Percentiles rank a stretch among this genome's conserved stretches.
phyloP scores from a whole-genome alignment of 306 rosid species.

The Rosa rugosa region DNA sequence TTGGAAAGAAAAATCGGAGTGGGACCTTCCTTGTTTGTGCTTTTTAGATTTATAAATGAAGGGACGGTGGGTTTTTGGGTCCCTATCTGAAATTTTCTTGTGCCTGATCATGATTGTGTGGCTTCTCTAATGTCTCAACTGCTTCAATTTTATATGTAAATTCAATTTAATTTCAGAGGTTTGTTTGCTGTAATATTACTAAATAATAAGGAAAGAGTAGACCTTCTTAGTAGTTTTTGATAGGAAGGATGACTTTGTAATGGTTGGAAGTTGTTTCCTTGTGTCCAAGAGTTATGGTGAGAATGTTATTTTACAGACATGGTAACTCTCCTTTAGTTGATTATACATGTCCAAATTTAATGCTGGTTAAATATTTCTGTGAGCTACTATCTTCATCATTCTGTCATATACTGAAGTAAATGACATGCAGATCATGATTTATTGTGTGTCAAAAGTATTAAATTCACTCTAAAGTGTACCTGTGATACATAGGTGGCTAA shows the following conservation, averaged over 20 bases:
- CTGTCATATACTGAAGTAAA: neutral
- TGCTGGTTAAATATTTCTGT: neutral
- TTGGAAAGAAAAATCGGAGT: conserved; percentile 10
- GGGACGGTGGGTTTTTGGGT: conserved; percentile 17
- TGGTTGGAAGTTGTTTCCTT: neutral
- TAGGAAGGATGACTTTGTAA: neutral
- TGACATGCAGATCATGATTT: neutral
- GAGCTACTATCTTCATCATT: neutral
- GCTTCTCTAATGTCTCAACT: neutral
- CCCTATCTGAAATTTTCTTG: conserved; percentile 5
- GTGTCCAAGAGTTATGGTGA: neutral
- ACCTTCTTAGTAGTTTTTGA: neutral
- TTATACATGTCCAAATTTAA: neutral
- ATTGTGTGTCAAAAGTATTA: neutral
- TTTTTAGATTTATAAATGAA: neutral
- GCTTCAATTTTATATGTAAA: neutral
- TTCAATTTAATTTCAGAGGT: neutral
- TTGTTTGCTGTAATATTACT: neutral
- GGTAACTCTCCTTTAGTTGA: neutral
- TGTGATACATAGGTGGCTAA: conserved; percentile 67
- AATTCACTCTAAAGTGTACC: neutral
- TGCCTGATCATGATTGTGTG: conserved; percentile 6
- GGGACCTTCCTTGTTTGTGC: conserved; percentile 19
- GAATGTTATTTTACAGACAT: neutral
- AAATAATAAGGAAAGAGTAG: neutral